phyloP scores from a whole-genome alignment of 352 stramenopile species.

The Phytophthora constricta region DNA sequence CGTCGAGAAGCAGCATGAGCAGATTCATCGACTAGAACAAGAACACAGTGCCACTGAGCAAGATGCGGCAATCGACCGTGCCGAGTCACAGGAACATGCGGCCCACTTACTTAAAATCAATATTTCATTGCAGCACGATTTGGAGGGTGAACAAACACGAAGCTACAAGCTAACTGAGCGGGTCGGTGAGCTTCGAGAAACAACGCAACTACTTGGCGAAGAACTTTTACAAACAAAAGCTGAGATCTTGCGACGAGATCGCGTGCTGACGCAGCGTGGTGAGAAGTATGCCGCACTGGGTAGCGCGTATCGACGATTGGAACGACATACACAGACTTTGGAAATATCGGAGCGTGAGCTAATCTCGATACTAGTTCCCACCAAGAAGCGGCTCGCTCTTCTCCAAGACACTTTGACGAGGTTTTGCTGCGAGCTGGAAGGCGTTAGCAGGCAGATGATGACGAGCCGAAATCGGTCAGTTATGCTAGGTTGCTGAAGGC shows the following conservation, averaged over 20 bases:
- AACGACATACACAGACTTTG: slow-evolving; percentile 29
- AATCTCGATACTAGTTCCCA: slow-evolving; percentile 33
- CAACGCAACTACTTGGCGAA: slow-evolving; percentile 23
- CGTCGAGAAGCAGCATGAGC: slow-evolving; percentile 37
- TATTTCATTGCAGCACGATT: slow-evolving; percentile 33
- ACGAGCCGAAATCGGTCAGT: slow-evolving; percentile 40
- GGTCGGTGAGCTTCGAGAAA: slow-evolving; percentile 17
- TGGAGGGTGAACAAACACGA: slow-evolving; percentile 4
- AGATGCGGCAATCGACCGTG: slow-evolving; percentile 15
- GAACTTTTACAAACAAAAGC: slow-evolving; percentile 25
- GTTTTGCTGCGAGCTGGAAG: slow-evolving; percentile 44
- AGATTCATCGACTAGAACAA: slow-evolving; percentile 32
- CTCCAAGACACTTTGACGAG: slow-evolving; percentile 40
- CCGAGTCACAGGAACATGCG: slow-evolving; percentile 35
- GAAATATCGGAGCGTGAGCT: slow-evolving; percentile 45
- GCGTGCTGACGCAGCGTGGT: slow-evolving; percentile 15
- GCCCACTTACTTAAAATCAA: slow-evolving; percentile 42
- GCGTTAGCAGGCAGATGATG: slow-evolving; percentile 39
- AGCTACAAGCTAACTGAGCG: slow-evolving; percentile 3
- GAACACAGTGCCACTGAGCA: not conserved
- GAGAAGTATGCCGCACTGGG: slow-evolving; percentile 32
- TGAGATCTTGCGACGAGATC: slow-evolving; percentile 1
- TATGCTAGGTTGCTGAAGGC: not conserved
- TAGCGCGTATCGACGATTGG: slow-evolving; percentile 21
- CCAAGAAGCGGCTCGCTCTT: slow-evolving; percentile 35